These are phyloP conservation scores for Pseudozyma tsukubaensis DNA, from an alignment of 1,284 basidiomycete species.

Conservation along the genomic window DNA sequence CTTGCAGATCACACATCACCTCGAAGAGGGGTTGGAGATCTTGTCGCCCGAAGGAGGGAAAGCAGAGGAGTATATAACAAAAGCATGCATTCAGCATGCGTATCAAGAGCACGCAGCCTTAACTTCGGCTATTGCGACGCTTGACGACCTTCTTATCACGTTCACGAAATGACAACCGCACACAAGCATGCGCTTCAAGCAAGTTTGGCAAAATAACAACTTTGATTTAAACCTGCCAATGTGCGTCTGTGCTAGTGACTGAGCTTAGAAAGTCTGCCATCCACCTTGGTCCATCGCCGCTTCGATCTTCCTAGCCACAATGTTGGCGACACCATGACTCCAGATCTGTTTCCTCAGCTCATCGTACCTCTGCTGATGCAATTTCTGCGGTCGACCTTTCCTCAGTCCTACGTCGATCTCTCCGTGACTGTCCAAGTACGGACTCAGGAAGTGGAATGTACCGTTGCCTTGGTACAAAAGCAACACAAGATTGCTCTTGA, in stretches of 20 bases:
- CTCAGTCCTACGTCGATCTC: conserved; percentile 93
- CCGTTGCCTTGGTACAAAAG: conserved; percentile 91
- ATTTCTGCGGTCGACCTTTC: conserved; percentile 85
- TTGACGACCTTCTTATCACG: conserved; percentile 5
- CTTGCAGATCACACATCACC: not conserved
- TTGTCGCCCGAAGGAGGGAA: not conserved
- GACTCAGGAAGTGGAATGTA: conserved; percentile 81
- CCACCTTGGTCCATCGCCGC: conserved; percentile 81
- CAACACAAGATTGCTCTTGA: conserved; percentile 91
- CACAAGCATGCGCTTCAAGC: not conserved
- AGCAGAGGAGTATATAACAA: conserved; percentile 2
- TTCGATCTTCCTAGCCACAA: conserved; percentile 89
- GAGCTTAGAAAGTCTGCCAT: conserved; percentile 82
- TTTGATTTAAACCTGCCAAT: not conserved
- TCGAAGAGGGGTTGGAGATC: conserved; percentile 10
- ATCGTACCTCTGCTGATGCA: conserved; percentile 89
- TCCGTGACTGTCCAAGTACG: conserved; percentile 94
- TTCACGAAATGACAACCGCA: not conserved
- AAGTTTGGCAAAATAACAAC: not conserved
- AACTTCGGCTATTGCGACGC: not conserved
- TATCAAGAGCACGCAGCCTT: conserved; percentile 33
- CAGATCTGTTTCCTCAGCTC: conserved; percentile 92
- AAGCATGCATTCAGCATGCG: conserved; percentile 34
- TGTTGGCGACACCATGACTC: conserved; percentile 86
- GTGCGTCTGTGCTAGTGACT: not conserved